A percentile compares a stretch with the other conserved stretches of the same genome.
These are phyloP conservation scores for Mortierella alpina DNA, from an alignment of 192 early-diverging fungal genomes.

Conservation along the genomic window DNA sequence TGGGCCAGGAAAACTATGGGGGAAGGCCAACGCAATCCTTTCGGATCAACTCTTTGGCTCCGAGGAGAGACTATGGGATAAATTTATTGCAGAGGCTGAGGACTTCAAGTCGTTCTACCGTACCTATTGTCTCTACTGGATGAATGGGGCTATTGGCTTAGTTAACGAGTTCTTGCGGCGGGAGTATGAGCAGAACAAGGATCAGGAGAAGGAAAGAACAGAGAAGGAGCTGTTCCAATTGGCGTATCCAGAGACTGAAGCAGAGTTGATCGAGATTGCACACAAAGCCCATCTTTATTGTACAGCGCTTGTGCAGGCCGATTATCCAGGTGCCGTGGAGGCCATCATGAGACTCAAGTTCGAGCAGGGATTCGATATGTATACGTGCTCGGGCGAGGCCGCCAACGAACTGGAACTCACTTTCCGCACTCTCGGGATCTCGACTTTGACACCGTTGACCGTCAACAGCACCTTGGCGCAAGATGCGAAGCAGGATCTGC, in stretches of 20 bases:
- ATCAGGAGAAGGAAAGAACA: neutral
- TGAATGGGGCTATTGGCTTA: neutral
- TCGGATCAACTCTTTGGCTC: slow-evolving; percentile 5
- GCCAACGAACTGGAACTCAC: slow-evolving; percentile 25
- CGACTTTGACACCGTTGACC: neutral
- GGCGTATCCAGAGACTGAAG: slow-evolving; percentile 20
- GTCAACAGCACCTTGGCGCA: neutral
- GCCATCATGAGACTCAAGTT: slow-evolving; percentile 28
- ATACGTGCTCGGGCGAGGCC: slow-evolving; percentile 34
- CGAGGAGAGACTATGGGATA: neutral
- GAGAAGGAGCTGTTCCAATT: neutral
- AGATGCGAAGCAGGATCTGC: neutral
- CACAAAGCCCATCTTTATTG: slow-evolving; percentile 18
- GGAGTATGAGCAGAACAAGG: slow-evolving; percentile 7
- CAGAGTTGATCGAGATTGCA: slow-evolving; percentile 18
- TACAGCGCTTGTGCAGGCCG: slow-evolving; percentile 10
- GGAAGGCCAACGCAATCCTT: slow-evolving; percentile 8
- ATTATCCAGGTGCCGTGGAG: slow-evolving; percentile 37
- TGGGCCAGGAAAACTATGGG: slow-evolving; percentile 31
- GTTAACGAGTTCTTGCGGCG: slow-evolving; percentile 18
- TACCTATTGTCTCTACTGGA: slow-evolving; percentile 19
- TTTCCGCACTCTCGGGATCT: slow-evolving; percentile 24
- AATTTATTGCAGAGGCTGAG: slow-evolving; percentile 1
- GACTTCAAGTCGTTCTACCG: slow-evolving; percentile 15
- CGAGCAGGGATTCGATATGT: slow-evolving; percentile 34